Percentiles rank a stretch among this genome's conserved stretches.
phyloP scores from a whole-genome alignment of 306 rosid genomes.

The Prunus dulcis region DNA sequence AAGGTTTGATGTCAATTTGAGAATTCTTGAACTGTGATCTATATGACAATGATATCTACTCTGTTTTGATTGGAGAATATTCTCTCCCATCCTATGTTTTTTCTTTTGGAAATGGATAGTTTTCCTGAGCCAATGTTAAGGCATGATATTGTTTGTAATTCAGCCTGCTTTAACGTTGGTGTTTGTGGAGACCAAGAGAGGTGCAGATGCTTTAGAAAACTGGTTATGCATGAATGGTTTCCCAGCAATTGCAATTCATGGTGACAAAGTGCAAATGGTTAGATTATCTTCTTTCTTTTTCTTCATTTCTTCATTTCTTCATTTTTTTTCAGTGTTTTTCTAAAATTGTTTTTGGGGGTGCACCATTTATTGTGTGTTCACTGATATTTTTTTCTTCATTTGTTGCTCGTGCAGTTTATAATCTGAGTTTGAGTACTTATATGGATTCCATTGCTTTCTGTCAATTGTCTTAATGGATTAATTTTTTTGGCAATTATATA shows the following conservation, averaged over 20 bases:
- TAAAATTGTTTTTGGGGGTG: background rate
- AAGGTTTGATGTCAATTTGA: conserved; percentile 6
- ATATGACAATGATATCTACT: background rate
- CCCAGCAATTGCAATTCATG: conserved; percentile 37
- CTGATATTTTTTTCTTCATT: background rate
- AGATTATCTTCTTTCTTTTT: background rate
- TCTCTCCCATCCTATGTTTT: background rate
- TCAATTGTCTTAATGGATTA: background rate
- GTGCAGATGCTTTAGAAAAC: conserved; percentile 33
- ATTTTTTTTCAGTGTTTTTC: background rate
- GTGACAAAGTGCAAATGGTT: conserved; percentile 40
- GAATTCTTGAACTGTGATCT: background rate
- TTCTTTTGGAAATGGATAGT: background rate
- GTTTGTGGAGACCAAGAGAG: conserved; percentile 42
- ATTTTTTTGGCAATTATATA: too few species aligned
- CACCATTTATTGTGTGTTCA: background rate
- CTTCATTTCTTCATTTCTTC: background rate
- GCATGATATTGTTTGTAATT: background rate
- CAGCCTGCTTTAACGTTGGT: conserved; percentile 36
- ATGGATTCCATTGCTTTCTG: background rate
- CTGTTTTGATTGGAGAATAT: background rate
- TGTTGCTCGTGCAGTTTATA: background rate
- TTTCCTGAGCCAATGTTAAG: background rate
- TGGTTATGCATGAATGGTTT: conserved; percentile 24
- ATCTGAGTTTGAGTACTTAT: background rate